Base-by-base conservation (phyloP, 2,329 filamentous ascomycete species). In the Fusarium chaquense region DNA sequence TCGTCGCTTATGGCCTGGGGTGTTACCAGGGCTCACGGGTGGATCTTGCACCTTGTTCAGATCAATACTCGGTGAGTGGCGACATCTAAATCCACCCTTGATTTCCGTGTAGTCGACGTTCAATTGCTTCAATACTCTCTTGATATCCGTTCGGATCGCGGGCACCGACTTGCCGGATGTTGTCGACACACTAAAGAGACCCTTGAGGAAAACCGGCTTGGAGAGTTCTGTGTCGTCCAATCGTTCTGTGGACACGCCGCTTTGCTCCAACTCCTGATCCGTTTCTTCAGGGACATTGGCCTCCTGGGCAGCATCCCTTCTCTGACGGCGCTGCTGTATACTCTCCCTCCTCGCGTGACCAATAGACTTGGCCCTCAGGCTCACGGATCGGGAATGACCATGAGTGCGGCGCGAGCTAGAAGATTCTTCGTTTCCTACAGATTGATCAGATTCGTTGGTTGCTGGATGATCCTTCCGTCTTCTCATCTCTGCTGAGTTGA, bases 181-280 rank as follows among this genome's bases (percentile, higher is more conserved):
- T 0, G 96, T 99, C 6, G 93, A 97, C 56, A 98, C 96, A 75
- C 95, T 98, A 82, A 99, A 98, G 20, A 99, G 85, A 6, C 96
- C 96, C 80, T 98, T 99, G 60, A 99, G 87, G 78, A 92, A 98
- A 5, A 98, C 96, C 0, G 96, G 96, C 78, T 97, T 98, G 55
- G 95, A 90, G 65, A 95, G 88, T 71, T 97, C 93, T 7, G 91
- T 90, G 71, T 88, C 89, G 65, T 89, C 86, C 12, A 90, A 79
- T 26, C 87, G 82, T 41, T 91, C 89, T 3, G 85, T 88, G 11
- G 89, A 90, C 30, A 85, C 79, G 5, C 87, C 87, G 62, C 87
- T 90, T 35, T 84, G 83, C 61, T 89, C 86, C 28, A 93, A 82
- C 60, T 98, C 94, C 50, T 90, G 87, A 76, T 97, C 93, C 0